These are phyloP conservation scores for Aspergillus baeticus DNA, from an alignment of 495 filamentous ascomycete genomes.

Conservation along the genomic window DNA sequence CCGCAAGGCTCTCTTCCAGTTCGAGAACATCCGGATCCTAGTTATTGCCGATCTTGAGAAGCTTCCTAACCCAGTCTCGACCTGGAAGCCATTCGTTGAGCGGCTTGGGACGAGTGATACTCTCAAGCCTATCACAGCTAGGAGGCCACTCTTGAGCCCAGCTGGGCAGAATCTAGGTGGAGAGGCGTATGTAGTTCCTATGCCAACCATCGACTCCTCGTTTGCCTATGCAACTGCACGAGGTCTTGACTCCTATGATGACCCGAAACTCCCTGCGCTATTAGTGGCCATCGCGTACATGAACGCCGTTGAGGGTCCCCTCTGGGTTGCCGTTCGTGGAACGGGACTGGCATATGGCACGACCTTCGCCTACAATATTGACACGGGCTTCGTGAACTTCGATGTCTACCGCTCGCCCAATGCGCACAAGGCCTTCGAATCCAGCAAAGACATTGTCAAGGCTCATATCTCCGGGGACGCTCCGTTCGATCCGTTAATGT, in stretches of 20 bases:
- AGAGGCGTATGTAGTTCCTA: slow-evolving; percentile 76
- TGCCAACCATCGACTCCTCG: slow-evolving; percentile 91
- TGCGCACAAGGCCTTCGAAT: slow-evolving; percentile 79
- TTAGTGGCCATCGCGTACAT: slow-evolving; percentile 88
- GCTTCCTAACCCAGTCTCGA: slow-evolving; percentile 72
- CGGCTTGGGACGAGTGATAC: slow-evolving; percentile 44
- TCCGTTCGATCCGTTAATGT: slow-evolving; percentile 72
- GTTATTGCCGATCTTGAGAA: slow-evolving; percentile 80
- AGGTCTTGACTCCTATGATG: slow-evolving; percentile 70
- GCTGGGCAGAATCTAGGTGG: slow-evolving; percentile 71
- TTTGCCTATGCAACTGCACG: slow-evolving; percentile 73
- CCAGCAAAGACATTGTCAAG: slow-evolving; percentile 71
- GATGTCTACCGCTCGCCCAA: slow-evolving; percentile 87
- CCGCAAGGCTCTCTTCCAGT: slow-evolving; percentile 67
- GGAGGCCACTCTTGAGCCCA: slow-evolving; percentile 63
- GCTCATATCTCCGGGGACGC: slow-evolving; percentile 59
- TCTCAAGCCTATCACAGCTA: slow-evolving; percentile 58
- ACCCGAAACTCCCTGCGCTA: slow-evolving; percentile 77
- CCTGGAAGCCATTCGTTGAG: slow-evolving; percentile 70
- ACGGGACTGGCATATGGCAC: slow-evolving; percentile 90
- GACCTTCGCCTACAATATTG: slow-evolving; percentile 68
- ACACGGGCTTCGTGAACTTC: slow-evolving; percentile 77
- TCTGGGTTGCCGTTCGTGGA: slow-evolving; percentile 90
- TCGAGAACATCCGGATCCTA: slow-evolving; percentile 79
- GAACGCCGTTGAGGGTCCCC: slow-evolving; percentile 87